Conservation (phyloP, 768 basidiomycete species). For the Leccinum fibrillosum region DNA sequence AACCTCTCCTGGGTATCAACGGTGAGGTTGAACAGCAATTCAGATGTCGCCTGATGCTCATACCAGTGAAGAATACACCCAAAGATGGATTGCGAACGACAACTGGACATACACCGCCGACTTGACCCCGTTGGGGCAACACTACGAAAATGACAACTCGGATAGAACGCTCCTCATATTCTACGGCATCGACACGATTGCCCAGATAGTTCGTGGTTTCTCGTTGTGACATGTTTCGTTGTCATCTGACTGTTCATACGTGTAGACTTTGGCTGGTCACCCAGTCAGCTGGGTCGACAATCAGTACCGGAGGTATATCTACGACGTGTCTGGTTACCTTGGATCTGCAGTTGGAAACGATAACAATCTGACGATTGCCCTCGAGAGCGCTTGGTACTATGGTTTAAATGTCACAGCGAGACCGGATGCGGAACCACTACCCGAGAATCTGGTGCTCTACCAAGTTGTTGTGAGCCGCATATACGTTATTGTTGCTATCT, state of each 20-base stretch:
- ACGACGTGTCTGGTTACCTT: no score
- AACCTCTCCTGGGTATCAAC: slow-evolving; percentile 52
- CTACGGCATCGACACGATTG: slow-evolving; percentile 56
- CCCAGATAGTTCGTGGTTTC: slow-evolving; percentile 43
- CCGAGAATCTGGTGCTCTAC: slow-evolving; percentile 20
- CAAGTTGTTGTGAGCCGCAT: slow-evolving; percentile 29
- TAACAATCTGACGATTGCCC: slow-evolving; percentile 30
- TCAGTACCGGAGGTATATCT: no score
- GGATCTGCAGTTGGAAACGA: no score
- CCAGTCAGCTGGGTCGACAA: slow-evolving; percentile 41
- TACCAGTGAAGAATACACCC: slow-evolving; percentile 41
- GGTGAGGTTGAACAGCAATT: slow-evolving; percentile 32
- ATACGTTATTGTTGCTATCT: neutral
- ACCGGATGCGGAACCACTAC: slow-evolving; percentile 46
- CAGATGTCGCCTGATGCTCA: neutral
- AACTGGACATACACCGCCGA: slow-evolving; percentile 61
- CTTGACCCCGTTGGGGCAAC: slow-evolving; percentile 40
- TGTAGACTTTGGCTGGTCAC: slow-evolving; percentile 47
- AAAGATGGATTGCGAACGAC: slow-evolving; percentile 54
- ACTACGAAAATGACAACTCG: slow-evolving; percentile 14
- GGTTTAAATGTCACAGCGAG: slow-evolving; percentile 50
- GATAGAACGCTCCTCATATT: slow-evolving; percentile 46
- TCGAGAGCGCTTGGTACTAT: slow-evolving; percentile 54
- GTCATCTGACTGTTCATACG: neutral
- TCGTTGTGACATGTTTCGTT: neutral